Base-by-base conservation (phyloP, 108 stramenopile species). In the Hondaea fermentalgiana region DNA sequence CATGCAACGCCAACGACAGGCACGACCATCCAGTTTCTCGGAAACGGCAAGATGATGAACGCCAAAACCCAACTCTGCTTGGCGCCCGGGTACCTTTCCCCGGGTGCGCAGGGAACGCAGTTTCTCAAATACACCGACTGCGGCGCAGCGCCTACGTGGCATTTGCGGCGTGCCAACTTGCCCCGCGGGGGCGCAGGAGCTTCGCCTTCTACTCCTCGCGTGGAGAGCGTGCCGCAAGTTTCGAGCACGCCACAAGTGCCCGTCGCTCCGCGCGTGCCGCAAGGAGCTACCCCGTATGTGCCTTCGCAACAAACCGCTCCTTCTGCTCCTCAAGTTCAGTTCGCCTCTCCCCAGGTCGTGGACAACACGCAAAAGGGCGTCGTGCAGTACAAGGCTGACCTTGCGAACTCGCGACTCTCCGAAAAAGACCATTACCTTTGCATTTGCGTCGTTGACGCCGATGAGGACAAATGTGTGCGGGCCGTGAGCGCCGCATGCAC, bases 401-500 rank as follows among this genome's bases (percentile, higher is more conserved):
- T 12, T 6, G 8, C 17, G 10, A 8, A 28, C 25, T 14, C 35
- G 8, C 25, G 10, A 12, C 64, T 69, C 42, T 42, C 64, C 14
- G 64, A 69, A 23, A 69, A 69, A 17, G 64, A 83, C 28, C 76
- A 83, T 3, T 83, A 83, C 28, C 23, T 83, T 12, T 83, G 76
- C 76, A 83, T 83, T 53, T 83, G 76, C 28, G 49, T 83, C 6
- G 51, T 83, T 53, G 45, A 47, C n/a, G 49, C 8, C 45, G 51
- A 83, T 17, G 76, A 83, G 1, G 76, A 83, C 51, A 53, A 83
- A 17, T 83, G 76, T 23, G 49, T 83, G 76, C 45, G 49, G 25
- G 76, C 76, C n/a, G 76, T 83, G 23, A 83, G 51, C n/a, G 76
- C 76, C 76, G 76, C 76, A 8, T 83, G 76, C 76, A 83, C 76